Base-by-base conservation (phyloP, 176 grass and related monocot genomes). In the Oryza rufipogon region DNA sequence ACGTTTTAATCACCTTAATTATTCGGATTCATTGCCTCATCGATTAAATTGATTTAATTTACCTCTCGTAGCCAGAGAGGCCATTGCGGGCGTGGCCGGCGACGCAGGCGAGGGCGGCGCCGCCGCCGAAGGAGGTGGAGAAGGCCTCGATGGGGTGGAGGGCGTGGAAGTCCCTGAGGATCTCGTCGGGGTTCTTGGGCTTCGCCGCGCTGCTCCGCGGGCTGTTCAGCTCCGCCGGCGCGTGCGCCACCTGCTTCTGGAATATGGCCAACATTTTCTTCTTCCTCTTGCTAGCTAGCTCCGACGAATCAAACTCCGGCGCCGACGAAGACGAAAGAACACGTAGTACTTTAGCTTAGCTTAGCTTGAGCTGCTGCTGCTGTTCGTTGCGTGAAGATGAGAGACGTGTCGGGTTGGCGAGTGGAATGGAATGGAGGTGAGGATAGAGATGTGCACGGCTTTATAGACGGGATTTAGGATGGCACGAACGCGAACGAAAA, bases 51-150 rank as follows among this genome's bases (percentile, higher is more conserved):
- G 28, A 28, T 28, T 28, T 28, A 28, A 51, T 52, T 3, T 83
- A 87, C 88, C 89, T 76, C 71, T 52, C 84, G 61, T 95, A 54
- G 0, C 56, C 47, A 23, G 54, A 13, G 81, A 61, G 32, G 11
- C 2, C 4, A 36, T n/a, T 63, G 58, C 64, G 45, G 1, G 78
- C 66, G 34, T 17, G 74, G 25, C 70, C 61, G 20, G 73, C 81
- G 71, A 94, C 84, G 81, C 91, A 98, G 77, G 96, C 91, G 80
- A 98, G 91, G 61, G 93, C 80, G 42, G 96, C 89, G 86, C 96
- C 96, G 64, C 85, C 86, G 42, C 87, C 79, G 86, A 98, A 98
- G 34, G 91, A 89, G 16, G 91, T 80, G 66, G 87, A 87, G 76
- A 95, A 90, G 56, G 96, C 90, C 74, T 87, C 13, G 26, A 58